Percentiles rank a stretch among this genome's conserved stretches.
Evolutionary conservation across 257 asterid genomes (phyloP).

Genomic region (Primulina tabacum): DNA sequence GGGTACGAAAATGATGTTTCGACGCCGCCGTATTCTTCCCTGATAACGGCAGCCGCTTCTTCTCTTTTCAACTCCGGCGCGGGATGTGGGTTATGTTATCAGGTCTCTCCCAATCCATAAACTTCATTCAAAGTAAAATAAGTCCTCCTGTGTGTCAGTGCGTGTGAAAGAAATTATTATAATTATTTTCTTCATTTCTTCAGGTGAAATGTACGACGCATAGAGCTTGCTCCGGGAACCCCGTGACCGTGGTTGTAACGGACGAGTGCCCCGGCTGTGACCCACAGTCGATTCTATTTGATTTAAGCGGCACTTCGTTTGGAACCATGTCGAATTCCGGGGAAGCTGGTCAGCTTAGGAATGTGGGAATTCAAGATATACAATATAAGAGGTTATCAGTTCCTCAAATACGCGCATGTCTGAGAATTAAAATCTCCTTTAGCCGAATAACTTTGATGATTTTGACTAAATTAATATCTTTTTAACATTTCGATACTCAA

Average conservation of each 20-base stretch:
- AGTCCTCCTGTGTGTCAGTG: background rate
- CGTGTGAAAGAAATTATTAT: background rate
- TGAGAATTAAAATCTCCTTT: too few species aligned
- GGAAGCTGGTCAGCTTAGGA: constrained; percentile 50
- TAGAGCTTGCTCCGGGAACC: constrained; percentile 64
- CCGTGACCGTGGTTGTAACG: constrained; percentile 74
- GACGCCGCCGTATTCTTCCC: constrained; percentile 64
- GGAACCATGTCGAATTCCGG: constrained; percentile 73
- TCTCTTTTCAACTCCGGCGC: constrained; percentile 56
- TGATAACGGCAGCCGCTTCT: constrained; percentile 68
- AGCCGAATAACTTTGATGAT: too few species aligned
- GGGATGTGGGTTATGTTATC: constrained; percentile 80
- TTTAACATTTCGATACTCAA: too few species aligned
- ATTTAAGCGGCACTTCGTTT: constrained; percentile 80
- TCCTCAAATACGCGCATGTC: too few species aligned
- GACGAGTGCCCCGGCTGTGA: constrained; percentile 72
- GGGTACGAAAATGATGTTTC: constrained; percentile 67
- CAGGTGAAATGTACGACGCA: constrained; percentile 65
- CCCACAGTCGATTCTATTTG: constrained; percentile 55
- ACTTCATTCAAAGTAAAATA: background rate
- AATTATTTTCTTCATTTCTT: background rate
- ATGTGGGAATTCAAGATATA: constrained; percentile 55
- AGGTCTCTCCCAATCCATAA: constrained; percentile 32
- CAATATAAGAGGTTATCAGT: constrained; percentile 50
- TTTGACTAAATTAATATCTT: too few species aligned